Base-by-base conservation (phyloP, 306 rosid species). In the Purshia tridentata region DNA sequence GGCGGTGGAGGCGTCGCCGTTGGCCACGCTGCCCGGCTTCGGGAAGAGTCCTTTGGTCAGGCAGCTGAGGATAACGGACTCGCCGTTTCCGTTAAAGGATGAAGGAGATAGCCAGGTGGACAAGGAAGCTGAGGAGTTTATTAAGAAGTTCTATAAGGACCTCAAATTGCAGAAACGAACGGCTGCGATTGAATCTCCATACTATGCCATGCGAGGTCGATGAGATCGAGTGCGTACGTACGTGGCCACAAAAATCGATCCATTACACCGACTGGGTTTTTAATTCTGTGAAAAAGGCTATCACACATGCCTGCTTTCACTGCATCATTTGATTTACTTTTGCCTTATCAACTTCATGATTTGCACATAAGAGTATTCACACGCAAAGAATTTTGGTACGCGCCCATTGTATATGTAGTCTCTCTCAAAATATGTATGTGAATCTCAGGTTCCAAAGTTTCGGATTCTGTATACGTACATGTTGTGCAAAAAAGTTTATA, bases 61-160 rank as follows among this genome's bases (percentile, higher is more conserved):
- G 80, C 86, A 89, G 66, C 74, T 93, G n/a, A 80, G 97, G 49
- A 74, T 93, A 29, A 91, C 98, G 0, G 98, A 93, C 78, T 93
- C 98, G 2, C 98, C 98, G 40, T 93, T 93, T 62, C 95, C 98
- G 45, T 8, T 89, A 20, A 90, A 81, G 68, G 88, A 88, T 8
- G 97, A 89, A 0, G 92, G 87, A 3, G 89, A 87, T 54, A 65
- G 78, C 66, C 87, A 83, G 9, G 92, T 89, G 54, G 98, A 94
- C 41, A 65, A 65, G 69, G 89, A 86, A 15, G 97, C 95, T 1
- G 97, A 91, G 66, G 96, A 91, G 51, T 94, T 94, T 46, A 93
- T 93, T 19, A 88, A 82, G 48, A 85, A 78, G 80, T 93, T 93
- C 29, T 91, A 93, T 59, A 89, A 47, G 14, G 84, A 91, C 56